Percentiles rank a stretch among this genome's conserved stretches.
Evolutionary conservation across 805 yeast genomes (phyloP).

Genomic region (Metschnikowia henanensis): DNA sequence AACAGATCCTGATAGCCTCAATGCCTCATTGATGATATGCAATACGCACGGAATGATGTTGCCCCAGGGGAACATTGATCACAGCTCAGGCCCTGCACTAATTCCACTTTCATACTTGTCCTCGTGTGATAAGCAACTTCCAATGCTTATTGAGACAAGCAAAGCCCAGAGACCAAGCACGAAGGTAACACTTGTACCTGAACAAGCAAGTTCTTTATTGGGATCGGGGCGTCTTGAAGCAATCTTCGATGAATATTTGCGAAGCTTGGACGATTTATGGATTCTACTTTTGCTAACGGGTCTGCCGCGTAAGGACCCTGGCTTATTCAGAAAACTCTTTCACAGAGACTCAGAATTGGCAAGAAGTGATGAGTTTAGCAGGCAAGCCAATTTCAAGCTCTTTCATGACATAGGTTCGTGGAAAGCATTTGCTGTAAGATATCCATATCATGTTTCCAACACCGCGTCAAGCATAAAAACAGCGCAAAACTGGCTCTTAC

Average conservation of each 20-base stretch:
- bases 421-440: conserved; percentile 12
- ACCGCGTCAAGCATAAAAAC: not conserved
- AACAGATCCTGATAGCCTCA: conserved; percentile 59
- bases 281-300: conserved; percentile 14
- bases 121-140: conserved; percentile 50
- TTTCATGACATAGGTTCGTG: conserved; percentile 12
- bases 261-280: conserved; percentile 18
- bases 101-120: conserved; percentile 49
- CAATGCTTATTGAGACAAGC: conserved; percentile 53
- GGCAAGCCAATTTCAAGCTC: conserved; percentile 1
- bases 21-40: conserved; percentile 46
- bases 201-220: not conserved
- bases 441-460: conserved; percentile 7
- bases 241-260: conserved; percentile 12
- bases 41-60: conserved; percentile 43
- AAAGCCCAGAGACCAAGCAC: not conserved
- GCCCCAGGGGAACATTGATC: conserved; percentile 28
- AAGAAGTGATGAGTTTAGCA: not conserved
- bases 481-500: not conserved
- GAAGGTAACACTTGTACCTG: not conserved
- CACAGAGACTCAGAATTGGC: conserved; percentile 7
- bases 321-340: conserved; percentile 5
- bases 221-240: not conserved
- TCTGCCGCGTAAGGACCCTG: conserved; percentile 3
- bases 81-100: conserved; percentile 30